phyloP scores from a whole-genome alignment of 306 rosid species.

The Quercus gilva region DNA sequence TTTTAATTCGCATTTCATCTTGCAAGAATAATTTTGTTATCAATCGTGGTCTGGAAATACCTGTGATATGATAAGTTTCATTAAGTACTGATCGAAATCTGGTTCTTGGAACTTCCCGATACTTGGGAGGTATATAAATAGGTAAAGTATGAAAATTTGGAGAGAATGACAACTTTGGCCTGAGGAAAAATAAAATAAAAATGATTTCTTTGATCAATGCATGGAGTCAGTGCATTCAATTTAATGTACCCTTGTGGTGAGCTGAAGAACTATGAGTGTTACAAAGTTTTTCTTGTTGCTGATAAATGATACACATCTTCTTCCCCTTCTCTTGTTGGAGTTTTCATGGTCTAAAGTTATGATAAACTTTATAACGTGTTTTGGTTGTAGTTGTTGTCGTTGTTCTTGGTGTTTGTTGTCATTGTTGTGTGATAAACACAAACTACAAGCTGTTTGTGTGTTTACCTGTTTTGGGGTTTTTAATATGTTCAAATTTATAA shows the following conservation, averaged over 20 bases:
- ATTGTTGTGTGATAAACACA: background rate
- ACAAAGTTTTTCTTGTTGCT: background rate
- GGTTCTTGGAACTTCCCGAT: background rate
- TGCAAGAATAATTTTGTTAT: background rate
- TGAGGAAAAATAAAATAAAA: background rate
- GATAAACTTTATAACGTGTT: background rate
- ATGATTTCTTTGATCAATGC: background rate
- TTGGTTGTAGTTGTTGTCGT: background rate
- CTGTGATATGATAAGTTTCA: background rate
- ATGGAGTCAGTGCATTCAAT: background rate
- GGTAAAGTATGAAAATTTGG: background rate
- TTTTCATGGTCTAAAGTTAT: background rate
- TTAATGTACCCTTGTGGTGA: background rate
- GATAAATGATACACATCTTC: background rate
- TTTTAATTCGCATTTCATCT: background rate
- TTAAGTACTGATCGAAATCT: background rate
- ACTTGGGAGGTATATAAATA: background rate
- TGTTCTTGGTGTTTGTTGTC: background rate
- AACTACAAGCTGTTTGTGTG: background rate
- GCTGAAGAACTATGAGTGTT: background rate
- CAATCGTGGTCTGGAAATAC: background rate
- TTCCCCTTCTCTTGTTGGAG: background rate
- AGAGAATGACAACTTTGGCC: background rate
- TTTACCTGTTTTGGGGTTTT: background rate
- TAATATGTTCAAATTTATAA: background rate